A percentile compares a stretch with the other conserved stretches of the same genome.
These are phyloP conservation scores for Blastobotrys arbuscula DNA, from an alignment of 1,139 yeast genomes.

Conservation along the genomic window DNA sequence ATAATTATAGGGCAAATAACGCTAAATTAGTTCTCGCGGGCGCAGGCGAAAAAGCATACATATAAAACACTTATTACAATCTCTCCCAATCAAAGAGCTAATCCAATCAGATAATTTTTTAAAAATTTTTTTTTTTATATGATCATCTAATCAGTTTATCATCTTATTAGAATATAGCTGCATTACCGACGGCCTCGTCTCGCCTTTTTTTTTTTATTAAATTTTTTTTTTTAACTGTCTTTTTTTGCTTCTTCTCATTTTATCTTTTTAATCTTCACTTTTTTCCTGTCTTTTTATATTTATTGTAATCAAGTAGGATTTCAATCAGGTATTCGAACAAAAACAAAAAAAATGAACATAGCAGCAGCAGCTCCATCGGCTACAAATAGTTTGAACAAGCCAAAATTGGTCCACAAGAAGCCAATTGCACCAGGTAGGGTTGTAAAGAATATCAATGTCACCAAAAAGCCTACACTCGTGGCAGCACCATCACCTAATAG, in stretches of 20 bases:
- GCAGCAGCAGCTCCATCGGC: no score
- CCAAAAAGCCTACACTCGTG: slow-evolving; percentile 8
- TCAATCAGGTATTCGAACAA: not conserved
- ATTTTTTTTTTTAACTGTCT: not conserved
- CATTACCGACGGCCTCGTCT: not conserved
- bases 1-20: no score
- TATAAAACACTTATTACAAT: no score
- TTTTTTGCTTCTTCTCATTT: not conserved
- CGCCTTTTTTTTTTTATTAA: not conserved
- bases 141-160: not conserved
- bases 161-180: not conserved
- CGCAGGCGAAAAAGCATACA: no score
- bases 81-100: not conserved
- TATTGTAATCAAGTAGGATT: no score
- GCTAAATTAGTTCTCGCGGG: not conserved
- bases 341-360: not conserved
- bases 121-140: not conserved
- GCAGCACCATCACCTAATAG: slow-evolving; percentile 12
- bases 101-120: not conserved
- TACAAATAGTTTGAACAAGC: no score
- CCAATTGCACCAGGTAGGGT: slow-evolving; percentile 1
- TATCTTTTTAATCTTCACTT: not conserved
- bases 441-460: slow-evolving; percentile 6
- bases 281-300: not conserved
- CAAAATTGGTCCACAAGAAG: no score